Base-by-base conservation (phyloP, 257 asterid species). In the Lycium barbarum region DNA sequence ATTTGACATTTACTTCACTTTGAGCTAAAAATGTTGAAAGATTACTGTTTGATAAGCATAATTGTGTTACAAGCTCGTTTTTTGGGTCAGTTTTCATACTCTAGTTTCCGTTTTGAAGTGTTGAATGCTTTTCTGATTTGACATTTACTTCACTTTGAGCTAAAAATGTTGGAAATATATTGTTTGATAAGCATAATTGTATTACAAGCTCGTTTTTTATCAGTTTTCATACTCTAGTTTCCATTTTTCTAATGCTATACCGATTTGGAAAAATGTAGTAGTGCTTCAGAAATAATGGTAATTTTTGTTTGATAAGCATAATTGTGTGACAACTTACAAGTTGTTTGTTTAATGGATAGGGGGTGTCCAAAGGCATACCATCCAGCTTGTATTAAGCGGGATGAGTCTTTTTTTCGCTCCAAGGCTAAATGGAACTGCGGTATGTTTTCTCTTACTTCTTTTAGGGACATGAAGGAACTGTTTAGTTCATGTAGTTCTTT, bases 321-420 rank as follows among this genome's bases (percentile, higher is more conserved):
- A 63, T 80, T 85, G 45, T 62, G 61, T 81, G 47, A 73, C 18
- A 74, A 74, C 76, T 10, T 47, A 73, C 18, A 74, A 74, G 80
- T 10, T 84, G 65, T 86, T 86, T 85, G 82, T 68, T 78, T 74
- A 76, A 82, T 90, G 87, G 61, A 59, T 78, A 97, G 99, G 98
- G 98, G 98, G 9, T 97, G 99, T 83, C 98, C 99, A 0, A 97
- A 97, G 92, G 99, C 98, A 10, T 97, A 97, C 83, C 99, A 97
- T 85, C 94, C 98, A 14, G 93, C 97, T 10, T 97, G 99, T 85
- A 92, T 97, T 73, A 97, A 97, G 92, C 91, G 99, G 53, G 98
- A 95, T 15, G 98, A 95, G 88, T 91, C 93, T 3, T 97, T 94
- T 90, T 97, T 97, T 38, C 89, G 89, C 62, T 91, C 98, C 43